Evolutionary conservation across 371 early-diverging fungal genomes (phyloP).

Genomic region (Lichtheimia ramosa): DNA sequence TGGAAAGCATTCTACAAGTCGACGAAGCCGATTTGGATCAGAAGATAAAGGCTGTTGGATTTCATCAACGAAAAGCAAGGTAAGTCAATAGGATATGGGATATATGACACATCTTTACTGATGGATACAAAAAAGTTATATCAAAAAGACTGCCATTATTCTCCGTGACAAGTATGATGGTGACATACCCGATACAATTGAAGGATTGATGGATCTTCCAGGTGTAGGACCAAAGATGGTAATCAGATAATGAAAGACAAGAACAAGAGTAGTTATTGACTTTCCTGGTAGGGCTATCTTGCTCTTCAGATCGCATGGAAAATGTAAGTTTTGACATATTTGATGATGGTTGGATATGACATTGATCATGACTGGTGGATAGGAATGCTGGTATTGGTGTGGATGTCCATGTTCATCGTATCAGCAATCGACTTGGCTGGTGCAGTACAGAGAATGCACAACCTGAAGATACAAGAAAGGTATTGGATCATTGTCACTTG

Average conservation of each 20-base stretch:
- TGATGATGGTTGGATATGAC: background rate
- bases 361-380: background rate
- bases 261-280: background rate
- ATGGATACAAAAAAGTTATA: slow-evolving; percentile 38
- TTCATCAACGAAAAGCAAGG: slow-evolving; percentile 84
- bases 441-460: slow-evolving; percentile 64
- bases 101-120: too few relatives aligned
- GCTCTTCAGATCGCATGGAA: slow-evolving; percentile 89
- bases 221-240: slow-evolving; percentile 98
- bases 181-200: slow-evolving; percentile 86
- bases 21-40: slow-evolving; percentile 64
- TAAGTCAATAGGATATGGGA: slow-evolving; percentile 18
- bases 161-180: slow-evolving; percentile 71
- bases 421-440: slow-evolving; percentile 91
- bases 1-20: slow-evolving; percentile 56
- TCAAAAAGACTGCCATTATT: slow-evolving; percentile 77
- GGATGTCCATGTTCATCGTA: slow-evolving; percentile 98
- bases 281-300: slow-evolving; percentile 64
- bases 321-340: slow-evolving; percentile 37
- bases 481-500: slow-evolving; percentile 17
- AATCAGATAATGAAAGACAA: background rate
- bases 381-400: slow-evolving; percentile 94
- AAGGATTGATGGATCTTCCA: slow-evolving; percentile 79
- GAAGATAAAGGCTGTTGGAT: slow-evolving; percentile 87
- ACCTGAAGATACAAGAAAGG: slow-evolving; percentile 85